Conservation (phyloP, 2,329 filamentous ascomycete species). For the Xylaria sp. region DNA sequence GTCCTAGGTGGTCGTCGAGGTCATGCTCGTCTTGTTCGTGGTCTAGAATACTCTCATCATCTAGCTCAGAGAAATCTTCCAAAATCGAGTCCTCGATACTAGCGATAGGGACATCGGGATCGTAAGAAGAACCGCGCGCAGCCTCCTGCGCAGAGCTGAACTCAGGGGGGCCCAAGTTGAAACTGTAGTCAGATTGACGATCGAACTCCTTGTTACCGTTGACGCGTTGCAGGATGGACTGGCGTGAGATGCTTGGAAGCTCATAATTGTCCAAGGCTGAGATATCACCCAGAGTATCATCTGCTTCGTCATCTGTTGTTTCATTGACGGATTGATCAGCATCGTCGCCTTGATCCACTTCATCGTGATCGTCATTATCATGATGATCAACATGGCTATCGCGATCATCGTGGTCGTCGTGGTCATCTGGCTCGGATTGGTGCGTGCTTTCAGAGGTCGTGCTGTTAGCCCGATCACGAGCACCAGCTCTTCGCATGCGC, state of each 20-base stretch:
- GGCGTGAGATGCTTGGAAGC: conserved; percentile 78
- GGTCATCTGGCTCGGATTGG: conserved; percentile 39
- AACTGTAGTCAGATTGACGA: conserved; percentile 57
- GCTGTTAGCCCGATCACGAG: conserved; percentile 43
- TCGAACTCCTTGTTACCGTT: conserved; percentile 58
- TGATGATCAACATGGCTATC: not conserved
- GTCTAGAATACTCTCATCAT: conserved; percentile 59
- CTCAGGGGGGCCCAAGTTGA: conserved; percentile 56
- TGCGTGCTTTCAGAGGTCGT: conserved; percentile 41
- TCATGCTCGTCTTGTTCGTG: conserved; percentile 52
- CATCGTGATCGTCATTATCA: not conserved
- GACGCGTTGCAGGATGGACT: conserved; percentile 86
- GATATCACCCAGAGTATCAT: conserved; percentile 56
- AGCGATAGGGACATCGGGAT: conserved; percentile 86
- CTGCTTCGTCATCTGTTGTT: conserved; percentile 44
- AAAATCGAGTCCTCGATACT: conserved; percentile 69
- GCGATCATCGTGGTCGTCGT: conserved; percentile 18
- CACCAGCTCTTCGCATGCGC: conserved; percentile 58
- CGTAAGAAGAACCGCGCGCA: conserved; percentile 56
- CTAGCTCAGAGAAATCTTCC: conserved; percentile 44
- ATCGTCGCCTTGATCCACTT: not conserved
- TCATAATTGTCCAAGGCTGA: conserved; percentile 57
- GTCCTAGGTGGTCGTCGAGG: conserved; percentile 50
- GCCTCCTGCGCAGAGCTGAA: conserved; percentile 55
- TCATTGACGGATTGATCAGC: not conserved